Percentiles rank a stretch among this genome's conserved stretches.
Conservation (phyloP, 2,329 filamentous ascomycete species). For the Niveomyces coronatus region DNA sequence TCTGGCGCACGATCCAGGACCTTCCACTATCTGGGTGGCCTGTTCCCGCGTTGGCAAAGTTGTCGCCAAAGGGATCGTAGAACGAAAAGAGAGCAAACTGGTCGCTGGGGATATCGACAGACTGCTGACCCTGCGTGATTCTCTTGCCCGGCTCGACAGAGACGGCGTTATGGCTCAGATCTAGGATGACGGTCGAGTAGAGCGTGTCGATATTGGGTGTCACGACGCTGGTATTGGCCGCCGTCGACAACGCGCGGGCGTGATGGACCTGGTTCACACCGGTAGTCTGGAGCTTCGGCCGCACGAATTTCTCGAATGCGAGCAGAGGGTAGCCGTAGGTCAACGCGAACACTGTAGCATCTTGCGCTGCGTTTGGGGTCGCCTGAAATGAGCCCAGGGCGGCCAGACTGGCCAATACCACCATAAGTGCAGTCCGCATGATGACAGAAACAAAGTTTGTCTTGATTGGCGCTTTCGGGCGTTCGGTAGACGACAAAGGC, state of each 20-base stretch:
- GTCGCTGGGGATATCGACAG: slow-evolving; percentile 5
- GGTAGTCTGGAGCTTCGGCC: background rate
- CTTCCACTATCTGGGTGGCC: slow-evolving; percentile 5
- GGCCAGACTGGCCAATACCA: background rate
- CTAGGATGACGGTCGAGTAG: slow-evolving; percentile 9
- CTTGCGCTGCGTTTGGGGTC: background rate
- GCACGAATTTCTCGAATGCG: background rate
- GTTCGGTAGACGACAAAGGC: too few relatives aligned
- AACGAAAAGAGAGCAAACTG: background rate
- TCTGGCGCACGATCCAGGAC: slow-evolving; percentile 6
- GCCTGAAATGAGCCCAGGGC: background rate
- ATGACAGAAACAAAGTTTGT: too few relatives aligned
- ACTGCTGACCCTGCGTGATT: background rate
- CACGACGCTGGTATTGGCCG: background rate
- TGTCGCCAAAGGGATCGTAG: slow-evolving; percentile 16
- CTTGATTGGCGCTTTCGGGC: too few relatives aligned
- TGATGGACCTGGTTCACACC: background rate
- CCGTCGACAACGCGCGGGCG: background rate
- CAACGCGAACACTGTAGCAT: background rate
- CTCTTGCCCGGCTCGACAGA: slow-evolving; percentile 11
- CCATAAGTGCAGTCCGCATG: background rate
- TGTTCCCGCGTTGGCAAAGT: slow-evolving; percentile 19
- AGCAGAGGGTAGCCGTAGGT: slow-evolving; percentile 3
- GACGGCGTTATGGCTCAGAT: slow-evolving; percentile 21
- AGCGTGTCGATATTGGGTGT: slow-evolving; percentile 2